Conservation (phyloP, 495 filamentous ascomycete genomes). For the Umbilicaria muhlenbergii region DNA sequence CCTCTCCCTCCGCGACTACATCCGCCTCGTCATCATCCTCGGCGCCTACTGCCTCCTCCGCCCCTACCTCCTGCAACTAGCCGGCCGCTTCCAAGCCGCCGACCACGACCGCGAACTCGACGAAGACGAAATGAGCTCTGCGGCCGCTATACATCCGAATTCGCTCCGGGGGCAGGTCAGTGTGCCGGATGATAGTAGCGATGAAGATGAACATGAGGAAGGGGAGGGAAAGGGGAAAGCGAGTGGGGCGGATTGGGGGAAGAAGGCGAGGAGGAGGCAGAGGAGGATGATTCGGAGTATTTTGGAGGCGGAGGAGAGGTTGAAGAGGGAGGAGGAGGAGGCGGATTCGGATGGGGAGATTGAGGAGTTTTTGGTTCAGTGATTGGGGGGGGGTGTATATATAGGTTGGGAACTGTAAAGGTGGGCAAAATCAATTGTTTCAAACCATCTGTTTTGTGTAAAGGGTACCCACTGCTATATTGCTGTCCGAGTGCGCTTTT, state of each 20-base stretch:
- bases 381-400: constrained; percentile 18
- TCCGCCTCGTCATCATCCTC: constrained; percentile 44
- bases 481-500: no score
- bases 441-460: no score
- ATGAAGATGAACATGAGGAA: constrained; percentile 30
- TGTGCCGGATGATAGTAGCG: constrained; percentile 40
- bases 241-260: constrained; percentile 29
- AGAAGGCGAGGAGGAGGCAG: constrained; percentile 44
- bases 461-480: no score
- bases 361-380: constrained; percentile 51
- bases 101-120: constrained; percentile 24
- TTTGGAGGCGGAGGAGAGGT: constrained; percentile 32
- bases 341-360: constrained; percentile 37
- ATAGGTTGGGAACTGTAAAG: no score
- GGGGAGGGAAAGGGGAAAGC: constrained; percentile 27
- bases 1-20: constrained; percentile 39
- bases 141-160: constrained; percentile 31
- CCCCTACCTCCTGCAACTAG: constrained; percentile 42
- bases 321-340: constrained; percentile 28
- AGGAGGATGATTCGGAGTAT: constrained; percentile 39
- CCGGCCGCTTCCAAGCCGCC: constrained; percentile 25
- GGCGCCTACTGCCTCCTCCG: constrained; percentile 49
- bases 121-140: constrained; percentile 14
- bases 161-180: constrained; percentile 32
- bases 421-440: no score